Conservation (phyloP, 2,329 filamentous ascomycete genomes). For the Alternaria sp. region DNA sequence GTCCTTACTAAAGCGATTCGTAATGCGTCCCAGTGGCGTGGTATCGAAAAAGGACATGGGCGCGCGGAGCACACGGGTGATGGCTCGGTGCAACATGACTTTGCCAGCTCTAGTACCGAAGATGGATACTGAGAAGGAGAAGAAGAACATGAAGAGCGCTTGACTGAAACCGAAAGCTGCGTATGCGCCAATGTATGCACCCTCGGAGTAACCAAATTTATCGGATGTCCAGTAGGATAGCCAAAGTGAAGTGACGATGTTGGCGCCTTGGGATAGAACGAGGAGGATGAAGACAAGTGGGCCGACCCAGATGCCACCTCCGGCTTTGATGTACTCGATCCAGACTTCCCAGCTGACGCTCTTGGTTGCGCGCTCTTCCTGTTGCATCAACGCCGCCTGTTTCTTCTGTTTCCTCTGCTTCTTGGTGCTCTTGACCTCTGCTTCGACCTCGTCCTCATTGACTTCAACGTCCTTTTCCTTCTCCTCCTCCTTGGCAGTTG, state of each 20-base stretch:
- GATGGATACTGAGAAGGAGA: conserved; percentile 79
- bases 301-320: conserved; percentile 74
- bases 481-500: conserved; percentile 71
- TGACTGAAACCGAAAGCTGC: conserved; percentile 30
- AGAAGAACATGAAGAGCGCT: conserved; percentile 69
- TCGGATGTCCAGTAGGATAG: conserved; percentile 92
- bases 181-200: conserved; percentile 73
- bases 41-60: conserved; percentile 96
- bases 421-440: conserved; percentile 68
- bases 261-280: conserved; percentile 78
- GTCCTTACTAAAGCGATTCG: conserved; percentile 94
- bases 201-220: conserved; percentile 73
- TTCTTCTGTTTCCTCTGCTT: conserved; percentile 56
- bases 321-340: conserved; percentile 77
- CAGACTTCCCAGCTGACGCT: conserved; percentile 86
- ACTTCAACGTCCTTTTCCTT: conserved; percentile 56
- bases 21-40: conserved; percentile 92
- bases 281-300: conserved; percentile 71
- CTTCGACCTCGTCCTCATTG: conserved; percentile 59
- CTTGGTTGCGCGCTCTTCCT: conserved; percentile 74
- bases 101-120: conserved; percentile 84
- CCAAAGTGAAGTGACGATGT: conserved; percentile 90
- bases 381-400: conserved; percentile 73
- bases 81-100: conserved; percentile 80
- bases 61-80: conserved; percentile 74